Evolutionary conservation across 169 alveolate species (phyloP).

Genomic region (Eimeria maxima): DNA sequence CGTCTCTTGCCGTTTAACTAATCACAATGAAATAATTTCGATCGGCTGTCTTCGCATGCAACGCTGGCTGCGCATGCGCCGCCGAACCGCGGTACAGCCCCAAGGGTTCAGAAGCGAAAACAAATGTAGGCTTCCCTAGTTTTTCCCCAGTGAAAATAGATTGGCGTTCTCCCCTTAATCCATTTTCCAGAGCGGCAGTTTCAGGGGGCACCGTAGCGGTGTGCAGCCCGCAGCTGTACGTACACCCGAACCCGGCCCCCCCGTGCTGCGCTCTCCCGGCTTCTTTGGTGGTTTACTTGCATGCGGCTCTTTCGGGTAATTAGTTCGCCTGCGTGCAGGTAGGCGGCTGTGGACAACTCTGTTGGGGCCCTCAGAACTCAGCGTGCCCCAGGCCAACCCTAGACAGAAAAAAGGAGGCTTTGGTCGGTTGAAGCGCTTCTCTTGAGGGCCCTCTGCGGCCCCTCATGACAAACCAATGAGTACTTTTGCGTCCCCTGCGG

Average conservation of each 20-base stretch:
- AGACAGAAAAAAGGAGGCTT: neutral
- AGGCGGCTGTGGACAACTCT: neutral
- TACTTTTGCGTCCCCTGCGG: slow-evolving; percentile 42
- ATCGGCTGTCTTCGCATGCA: neutral
- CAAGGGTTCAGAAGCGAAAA: neutral
- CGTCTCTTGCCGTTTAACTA: too few relatives aligned
- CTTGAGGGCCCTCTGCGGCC: slow-evolving; percentile 67
- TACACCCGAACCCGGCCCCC: slow-evolving; percentile 1
- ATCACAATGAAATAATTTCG: too few relatives aligned
- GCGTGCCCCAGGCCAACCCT: neutral
- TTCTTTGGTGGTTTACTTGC: neutral
- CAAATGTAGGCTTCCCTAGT: neutral
- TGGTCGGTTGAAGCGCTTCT: neutral
- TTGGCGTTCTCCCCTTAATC: neutral
- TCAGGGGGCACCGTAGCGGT: neutral
- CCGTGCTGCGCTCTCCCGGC: neutral
- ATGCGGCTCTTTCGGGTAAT: neutral
- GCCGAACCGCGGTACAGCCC: neutral
- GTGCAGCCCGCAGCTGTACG: neutral
- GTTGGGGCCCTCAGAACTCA: neutral
- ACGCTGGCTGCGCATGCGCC: neutral
- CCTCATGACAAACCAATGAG: slow-evolving; percentile 19
- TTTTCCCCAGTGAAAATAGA: neutral
- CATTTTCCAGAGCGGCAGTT: neutral
- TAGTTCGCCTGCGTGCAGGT: neutral